A percentile compares a stretch with the other conserved stretches of the same genome.
These are phyloP conservation scores for Ophiostoma fasciatum DNA, from an alignment of 2,329 filamentous ascomycete genomes.

Conservation along the genomic window DNA sequence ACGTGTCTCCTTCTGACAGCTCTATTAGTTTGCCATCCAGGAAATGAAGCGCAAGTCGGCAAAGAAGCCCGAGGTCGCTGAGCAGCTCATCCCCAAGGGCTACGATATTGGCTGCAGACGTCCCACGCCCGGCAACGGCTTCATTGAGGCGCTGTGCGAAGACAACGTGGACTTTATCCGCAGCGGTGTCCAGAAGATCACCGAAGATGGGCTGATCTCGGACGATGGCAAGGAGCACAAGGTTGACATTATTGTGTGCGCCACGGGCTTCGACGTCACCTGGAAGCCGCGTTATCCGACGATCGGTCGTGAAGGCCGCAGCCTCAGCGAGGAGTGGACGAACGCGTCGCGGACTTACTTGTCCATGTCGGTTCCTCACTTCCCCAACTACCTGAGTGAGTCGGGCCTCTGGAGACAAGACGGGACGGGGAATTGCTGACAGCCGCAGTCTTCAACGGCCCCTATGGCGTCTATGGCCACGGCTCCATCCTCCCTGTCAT, in stretches of 20 bases:
- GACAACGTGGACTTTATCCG: slow-evolving; percentile 27
- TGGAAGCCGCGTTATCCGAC: slow-evolving; percentile 19
- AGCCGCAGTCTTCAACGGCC: no score
- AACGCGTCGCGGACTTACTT: slow-evolving; percentile 23
- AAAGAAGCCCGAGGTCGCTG: slow-evolving; percentile 22
- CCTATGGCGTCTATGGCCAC: slow-evolving; percentile 32
- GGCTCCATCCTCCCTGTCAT: slow-evolving; percentile 33
- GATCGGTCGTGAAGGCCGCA: slow-evolving; percentile 7
- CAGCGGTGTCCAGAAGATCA: slow-evolving; percentile 23
- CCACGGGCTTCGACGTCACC: slow-evolving; percentile 22
- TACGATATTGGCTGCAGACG: slow-evolving; percentile 29
- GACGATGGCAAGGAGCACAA: slow-evolving; percentile 17
- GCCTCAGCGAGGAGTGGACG: slow-evolving; percentile 15
- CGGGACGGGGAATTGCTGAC: no score
- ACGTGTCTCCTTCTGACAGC: no score
- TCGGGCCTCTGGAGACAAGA: no score
- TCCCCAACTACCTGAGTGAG: slow-evolving; percentile 6
- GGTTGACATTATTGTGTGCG: slow-evolving; percentile 18
- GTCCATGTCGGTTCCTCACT: slow-evolving; percentile 16
- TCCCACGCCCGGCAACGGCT: slow-evolving; percentile 26
- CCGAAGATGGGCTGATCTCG: slow-evolving; percentile 16
- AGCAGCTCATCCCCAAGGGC: slow-evolving; percentile 23
- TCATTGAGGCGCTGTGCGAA: slow-evolving; percentile 25
- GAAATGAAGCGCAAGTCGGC: slow-evolving; percentile 12
- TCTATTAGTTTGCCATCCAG: no score